Base-by-base conservation (phyloP, 2,329 filamentous ascomycete species). In the Apiospora phragmitis region DNA sequence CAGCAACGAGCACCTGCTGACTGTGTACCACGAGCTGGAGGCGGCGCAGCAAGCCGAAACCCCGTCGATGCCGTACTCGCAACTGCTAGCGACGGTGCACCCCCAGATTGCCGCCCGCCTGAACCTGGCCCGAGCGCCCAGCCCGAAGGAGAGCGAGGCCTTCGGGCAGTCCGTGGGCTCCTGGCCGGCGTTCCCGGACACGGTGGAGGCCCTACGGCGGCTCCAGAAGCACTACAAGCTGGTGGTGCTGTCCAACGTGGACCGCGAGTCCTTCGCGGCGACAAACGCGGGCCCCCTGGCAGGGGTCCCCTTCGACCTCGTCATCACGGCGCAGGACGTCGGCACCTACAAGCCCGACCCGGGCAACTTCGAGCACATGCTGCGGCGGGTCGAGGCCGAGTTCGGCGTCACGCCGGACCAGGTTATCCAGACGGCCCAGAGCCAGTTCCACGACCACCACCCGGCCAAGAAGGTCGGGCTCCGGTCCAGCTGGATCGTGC, bases 261-360 rank as follows among this genome's bases (percentile, higher is more conserved):
- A 91, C 77, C 81, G 82, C 41, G 79, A 76, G 2, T 88, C 86
- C 0, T 90, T 91, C 74, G 75, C 79, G 0, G 68, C 69, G 18
- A 84, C 81, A 1, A 82, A 85, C 18, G 76, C 80, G 1, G 84
- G 86, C 0, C 84, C 86, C 0, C 78, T 91, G 1, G 75, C 83
- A 47, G 84, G 83, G 1, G 82, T 87, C 32, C 74, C 83, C 1
- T 86, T 93, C 75, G 90, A 92, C 74, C 83, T 87, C 3, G 81
- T 93, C 47, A 86, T 91, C 76, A 93, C 91, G 0, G 92, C 92
- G 0, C 84, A 94, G 77, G 90, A 93, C 51, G 87, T 94, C 38
- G 91, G 92, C 0, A 87, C 85, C 18, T 94, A 94, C 77, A 94
- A 94, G 81, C 92, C 92, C 0, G 85, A 90, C 74, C 76, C 83